Evolutionary conservation across 306 rosid genomes (phyloP).

Genomic region (Quercus wislizeni): DNA sequence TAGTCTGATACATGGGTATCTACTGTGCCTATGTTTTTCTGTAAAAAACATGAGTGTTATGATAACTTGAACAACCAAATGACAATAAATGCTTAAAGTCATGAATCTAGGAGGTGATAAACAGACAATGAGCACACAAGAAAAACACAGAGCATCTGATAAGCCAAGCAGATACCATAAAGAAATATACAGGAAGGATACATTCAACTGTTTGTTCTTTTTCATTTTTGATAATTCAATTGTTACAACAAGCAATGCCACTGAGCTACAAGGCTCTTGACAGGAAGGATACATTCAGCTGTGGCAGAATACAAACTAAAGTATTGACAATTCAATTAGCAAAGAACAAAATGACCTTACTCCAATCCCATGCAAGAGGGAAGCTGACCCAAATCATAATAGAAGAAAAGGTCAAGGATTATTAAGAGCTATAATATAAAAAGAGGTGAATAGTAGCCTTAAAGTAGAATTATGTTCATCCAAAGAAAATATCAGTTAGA

Average conservation of each 20-base stretch:
- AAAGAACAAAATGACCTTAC: neutral
- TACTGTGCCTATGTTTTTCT: slow-evolving; percentile 60
- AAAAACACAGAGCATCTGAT: neutral
- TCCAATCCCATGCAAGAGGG: neutral
- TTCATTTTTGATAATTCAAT: no score
- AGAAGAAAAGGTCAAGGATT: neutral
- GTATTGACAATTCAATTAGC: slow-evolving; percentile 5
- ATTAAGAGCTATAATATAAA: slow-evolving; percentile 2
- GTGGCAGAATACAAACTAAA: neutral
- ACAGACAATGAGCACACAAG: neutral
- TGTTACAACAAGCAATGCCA: no score
- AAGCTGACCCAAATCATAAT: neutral
- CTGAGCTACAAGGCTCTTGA: neutral
- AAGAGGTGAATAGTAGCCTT: neutral
- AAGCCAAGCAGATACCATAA: neutral
- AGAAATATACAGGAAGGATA: slow-evolving; percentile 8
- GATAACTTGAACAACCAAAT: neutral
- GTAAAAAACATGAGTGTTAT: slow-evolving; percentile 5
- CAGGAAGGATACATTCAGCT: slow-evolving; percentile 2
- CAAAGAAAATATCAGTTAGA: neutral
- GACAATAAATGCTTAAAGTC: neutral
- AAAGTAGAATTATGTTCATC: neutral
- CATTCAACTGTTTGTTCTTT: neutral
- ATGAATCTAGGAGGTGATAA: neutral
- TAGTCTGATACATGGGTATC: slow-evolving; percentile 62